Evolutionary conservation across 768 basidiomycete genomes (phyloP).

Genomic region (Mycena galopus): DNA sequence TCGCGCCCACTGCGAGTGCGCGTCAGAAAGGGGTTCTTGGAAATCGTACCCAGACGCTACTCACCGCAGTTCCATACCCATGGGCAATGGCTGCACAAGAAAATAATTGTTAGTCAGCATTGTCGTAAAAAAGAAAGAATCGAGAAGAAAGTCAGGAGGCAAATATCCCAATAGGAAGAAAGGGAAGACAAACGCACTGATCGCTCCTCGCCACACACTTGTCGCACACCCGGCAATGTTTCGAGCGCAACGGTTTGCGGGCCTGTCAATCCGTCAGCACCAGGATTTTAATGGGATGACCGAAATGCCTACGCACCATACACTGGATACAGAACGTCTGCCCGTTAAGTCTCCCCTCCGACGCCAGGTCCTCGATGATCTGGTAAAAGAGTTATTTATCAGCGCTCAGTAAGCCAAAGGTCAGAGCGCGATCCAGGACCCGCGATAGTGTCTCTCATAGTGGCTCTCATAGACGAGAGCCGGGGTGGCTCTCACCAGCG

Average conservation of each 20-base stretch:
- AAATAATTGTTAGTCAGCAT: not conserved
- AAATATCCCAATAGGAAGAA: not conserved
- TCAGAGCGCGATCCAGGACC: no score
- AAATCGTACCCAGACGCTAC: slow-evolving; percentile 45
- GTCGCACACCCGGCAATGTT: slow-evolving; percentile 94
- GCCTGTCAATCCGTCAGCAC: slow-evolving; percentile 58
- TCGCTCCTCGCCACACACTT: slow-evolving; percentile 92
- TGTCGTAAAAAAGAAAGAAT: not conserved
- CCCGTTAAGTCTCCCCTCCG: slow-evolving; percentile 90
- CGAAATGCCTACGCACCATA: slow-evolving; percentile 68
- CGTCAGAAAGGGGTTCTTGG: no score
- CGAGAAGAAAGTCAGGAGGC: not conserved
- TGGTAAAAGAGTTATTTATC: slow-evolving; percentile 44
- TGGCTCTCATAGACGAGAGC: no score
- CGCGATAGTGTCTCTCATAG: no score
- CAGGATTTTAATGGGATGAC: not conserved
- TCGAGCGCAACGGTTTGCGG: slow-evolving; percentile 91
- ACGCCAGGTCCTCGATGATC: slow-evolving; percentile 93
- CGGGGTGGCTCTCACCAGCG: no score
- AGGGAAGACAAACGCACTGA: slow-evolving; percentile 71
- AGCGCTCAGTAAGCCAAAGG: not conserved
- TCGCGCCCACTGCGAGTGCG: slow-evolving; percentile 75
- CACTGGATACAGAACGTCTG: slow-evolving; percentile 97
- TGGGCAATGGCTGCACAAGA: slow-evolving; percentile 84
- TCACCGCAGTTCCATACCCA: slow-evolving; percentile 99